Percentiles rank a stretch among this genome's conserved stretches.
These are phyloP conservation scores for Stephanodiscus triporus DNA, from an alignment of 108 stramenopile genomes.

Conservation along the genomic window DNA sequence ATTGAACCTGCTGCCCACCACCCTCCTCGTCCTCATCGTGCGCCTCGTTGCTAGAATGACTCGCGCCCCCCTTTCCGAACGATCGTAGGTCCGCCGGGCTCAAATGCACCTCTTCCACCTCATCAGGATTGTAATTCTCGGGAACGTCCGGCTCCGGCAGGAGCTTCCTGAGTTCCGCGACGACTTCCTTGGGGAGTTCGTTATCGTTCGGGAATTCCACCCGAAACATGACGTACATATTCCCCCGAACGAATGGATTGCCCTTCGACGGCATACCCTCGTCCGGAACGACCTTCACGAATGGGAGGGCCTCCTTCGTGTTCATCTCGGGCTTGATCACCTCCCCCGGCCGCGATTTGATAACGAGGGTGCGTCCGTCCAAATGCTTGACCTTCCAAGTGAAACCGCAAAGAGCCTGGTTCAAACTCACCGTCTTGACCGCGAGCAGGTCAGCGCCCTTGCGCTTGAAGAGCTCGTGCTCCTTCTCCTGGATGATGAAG, in stretches of 20 bases:
- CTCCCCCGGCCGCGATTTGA: constrained; percentile 74
- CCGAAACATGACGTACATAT: constrained; percentile 91
- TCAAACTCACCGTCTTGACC: constrained; percentile 81
- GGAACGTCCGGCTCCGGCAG: constrained; percentile 75
- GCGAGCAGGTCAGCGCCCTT: constrained; percentile 94
- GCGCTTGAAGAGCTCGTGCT: constrained; percentile 90
- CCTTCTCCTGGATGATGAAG: constrained; percentile 96
- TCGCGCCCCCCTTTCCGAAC: constrained; percentile 92
- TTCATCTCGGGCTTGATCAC: constrained; percentile 83
- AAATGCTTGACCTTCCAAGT: constrained; percentile 77
- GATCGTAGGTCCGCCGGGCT: constrained; percentile 82
- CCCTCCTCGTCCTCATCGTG: constrained; percentile 89
- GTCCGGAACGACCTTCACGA: constrained; percentile 82
- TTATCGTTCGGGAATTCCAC: constrained; percentile 84
- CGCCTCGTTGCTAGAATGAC: constrained; percentile 38
- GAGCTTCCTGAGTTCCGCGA: constrained; percentile 59
- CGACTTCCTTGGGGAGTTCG: constrained; percentile 56
- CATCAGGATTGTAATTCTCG: constrained; percentile 82
- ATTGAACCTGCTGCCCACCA: constrained; percentile 73
- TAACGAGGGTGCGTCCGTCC: constrained; percentile 68
- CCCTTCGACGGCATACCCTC: constrained; percentile 98
- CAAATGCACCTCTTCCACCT: constrained; percentile 90
- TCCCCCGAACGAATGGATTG: constrained; percentile 91
- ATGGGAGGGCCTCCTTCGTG: constrained; percentile 73
- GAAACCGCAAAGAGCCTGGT: constrained; percentile 93